These are phyloP conservation scores for Pontederia paniculata DNA, from an alignment of 176 grass and related monocot genomes.

Conservation along the genomic window DNA sequence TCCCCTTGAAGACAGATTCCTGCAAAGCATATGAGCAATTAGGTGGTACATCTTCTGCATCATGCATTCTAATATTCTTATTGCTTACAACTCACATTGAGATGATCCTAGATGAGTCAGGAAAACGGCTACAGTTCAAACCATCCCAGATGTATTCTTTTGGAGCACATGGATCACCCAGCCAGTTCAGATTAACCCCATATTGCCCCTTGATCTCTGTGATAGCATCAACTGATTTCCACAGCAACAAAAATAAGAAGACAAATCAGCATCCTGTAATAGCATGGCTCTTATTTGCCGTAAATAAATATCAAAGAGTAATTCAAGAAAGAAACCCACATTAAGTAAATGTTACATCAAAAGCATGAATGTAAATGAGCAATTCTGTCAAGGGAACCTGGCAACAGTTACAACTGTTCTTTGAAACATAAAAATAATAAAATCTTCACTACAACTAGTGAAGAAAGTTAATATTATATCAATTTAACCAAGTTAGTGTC, in stretches of 20 bases:
- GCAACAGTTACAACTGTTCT: too few relatives aligned
- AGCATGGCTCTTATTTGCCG: not conserved
- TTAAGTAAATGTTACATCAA: not conserved
- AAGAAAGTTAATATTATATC: too few relatives aligned
- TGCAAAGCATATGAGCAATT: constrained; percentile 9
- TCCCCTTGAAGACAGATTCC: constrained; percentile 35
- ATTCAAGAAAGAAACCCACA: not conserved
- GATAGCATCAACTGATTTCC: constrained; percentile 39
- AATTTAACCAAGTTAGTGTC: too few relatives aligned
- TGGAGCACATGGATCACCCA: constrained; percentile 52
- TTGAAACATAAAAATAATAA: too few relatives aligned
- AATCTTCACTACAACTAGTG: too few relatives aligned
- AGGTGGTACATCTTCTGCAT: not conserved
- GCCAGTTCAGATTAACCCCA: constrained; percentile 30
- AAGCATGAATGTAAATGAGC: not conserved
- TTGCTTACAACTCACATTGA: constrained; percentile 28
- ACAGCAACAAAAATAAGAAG: constrained; percentile 2
- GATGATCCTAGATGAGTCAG: constrained; percentile 30
- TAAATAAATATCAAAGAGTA: not conserved
- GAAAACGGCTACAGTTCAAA: constrained; percentile 36
- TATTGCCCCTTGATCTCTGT: constrained; percentile 33
- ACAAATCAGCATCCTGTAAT: not conserved
- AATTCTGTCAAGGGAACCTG: not conserved
- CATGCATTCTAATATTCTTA: not conserved
- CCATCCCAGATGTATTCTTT: constrained; percentile 34